Conservation (phyloP, 176 grass and related monocot genomes). For the Oryza coarctata region DNA sequence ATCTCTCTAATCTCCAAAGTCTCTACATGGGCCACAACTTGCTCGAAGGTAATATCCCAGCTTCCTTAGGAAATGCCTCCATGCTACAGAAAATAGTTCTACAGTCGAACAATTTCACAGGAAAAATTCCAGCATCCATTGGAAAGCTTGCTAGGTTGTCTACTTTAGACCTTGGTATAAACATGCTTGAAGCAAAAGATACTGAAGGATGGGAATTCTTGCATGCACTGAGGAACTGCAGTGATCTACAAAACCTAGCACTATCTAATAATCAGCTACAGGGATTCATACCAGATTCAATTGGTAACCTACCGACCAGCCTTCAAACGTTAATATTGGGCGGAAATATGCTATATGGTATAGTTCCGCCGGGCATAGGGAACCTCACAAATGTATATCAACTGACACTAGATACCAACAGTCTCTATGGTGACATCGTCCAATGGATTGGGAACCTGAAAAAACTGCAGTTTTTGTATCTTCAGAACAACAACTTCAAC, state of each 20-base stretch:
- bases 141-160: too few relatives aligned
- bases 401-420: constrained; percentile 32
- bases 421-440: constrained; percentile 33
- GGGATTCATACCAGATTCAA: neutral
- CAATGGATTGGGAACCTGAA: constrained; percentile 28
- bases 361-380: neutral
- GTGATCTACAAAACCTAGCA: constrained; percentile 6
- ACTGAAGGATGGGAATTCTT: too few relatives aligned
- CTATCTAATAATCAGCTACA: neutral
- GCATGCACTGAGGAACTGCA: neutral
- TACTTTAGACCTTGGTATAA: too few relatives aligned
- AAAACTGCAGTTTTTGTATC: constrained; percentile 5
- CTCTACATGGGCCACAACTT: too few relatives aligned
- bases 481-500: constrained; percentile 35
- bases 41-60: too few relatives aligned
- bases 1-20: too few relatives aligned
- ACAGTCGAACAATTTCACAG: too few relatives aligned
- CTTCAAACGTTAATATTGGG: neutral
- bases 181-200: too few relatives aligned
- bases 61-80: too few relatives aligned
- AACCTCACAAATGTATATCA: constrained; percentile 6
- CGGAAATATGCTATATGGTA: constrained; percentile 24
- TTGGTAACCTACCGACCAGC: constrained; percentile 13
- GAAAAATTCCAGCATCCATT: too few relatives aligned
- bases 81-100: too few relatives aligned